Base-by-base conservation (phyloP, 1,284 basidiomycete species). In the Fomes fomentarius region DNA sequence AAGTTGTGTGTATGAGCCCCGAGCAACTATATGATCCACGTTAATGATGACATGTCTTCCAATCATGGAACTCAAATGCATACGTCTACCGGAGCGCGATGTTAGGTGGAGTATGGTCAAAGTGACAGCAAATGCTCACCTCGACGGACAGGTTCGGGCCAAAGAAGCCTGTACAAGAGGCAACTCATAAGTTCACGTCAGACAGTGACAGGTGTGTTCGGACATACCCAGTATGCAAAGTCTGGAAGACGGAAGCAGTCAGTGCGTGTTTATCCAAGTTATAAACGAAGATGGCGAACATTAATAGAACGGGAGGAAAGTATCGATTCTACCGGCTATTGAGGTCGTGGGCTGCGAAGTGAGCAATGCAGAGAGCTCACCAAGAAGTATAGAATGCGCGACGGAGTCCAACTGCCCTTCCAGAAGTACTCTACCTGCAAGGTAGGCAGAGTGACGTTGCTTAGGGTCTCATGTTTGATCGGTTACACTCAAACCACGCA, bases 251-350 rank as follows among this genome's bases (percentile, higher is more conserved):
- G n/a, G n/a, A n/a, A n/a, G n/a, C n/a, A n/a, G n/a, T 12, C n/a
- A 11, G 5, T 40, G 21, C 22, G 38, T 37, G 17, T 22, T 15
- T 15, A 35, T 11, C 22, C 43, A 17, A 22, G 17, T n/a, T 21
- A 25, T 28, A 11, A 35, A 26, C 46, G 50, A 31, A 40, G 10
- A 17, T 19, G 5, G 64, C 67, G 48, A 39, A 68, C 67, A 47
- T 39, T 19, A 67, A 45, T 7, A 58, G 40, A 12, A 56, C 0
- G 1, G 56, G 47, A 14, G 65, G 58, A 28, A 67, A 52, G 40
- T 69, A 69, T 31, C 67, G 65, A 54, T 68, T 69, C 68, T 60
- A 22, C 2, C n/a, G n/a, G n/a, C n/a, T n/a, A n/a, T n/a, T n/a
- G n/a, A n/a, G n/a, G n/a, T n/a, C n/a, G n/a, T n/a, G n/a, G n/a